phyloP scores from a whole-genome alignment of 2,329 filamentous ascomycete species.

The Aspergillus pseudoviridinutans region DNA sequence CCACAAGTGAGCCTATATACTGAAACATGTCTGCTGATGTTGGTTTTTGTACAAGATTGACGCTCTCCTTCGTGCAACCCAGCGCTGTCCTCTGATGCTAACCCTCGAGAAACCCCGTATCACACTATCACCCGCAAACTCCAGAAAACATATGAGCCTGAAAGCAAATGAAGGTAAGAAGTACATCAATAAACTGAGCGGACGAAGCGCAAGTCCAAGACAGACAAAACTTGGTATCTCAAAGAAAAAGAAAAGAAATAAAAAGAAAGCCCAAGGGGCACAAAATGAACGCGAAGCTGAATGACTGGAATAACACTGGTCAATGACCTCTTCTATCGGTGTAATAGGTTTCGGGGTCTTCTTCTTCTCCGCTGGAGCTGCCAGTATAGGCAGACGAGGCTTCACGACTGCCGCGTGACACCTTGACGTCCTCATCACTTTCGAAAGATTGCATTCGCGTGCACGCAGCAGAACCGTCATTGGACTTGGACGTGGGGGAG shows the following conservation, averaged over 20 bases:
- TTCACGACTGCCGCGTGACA: slow-evolving; percentile 23
- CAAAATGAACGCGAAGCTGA: not conserved
- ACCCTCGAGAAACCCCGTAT: not conserved
- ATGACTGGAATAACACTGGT: not conserved
- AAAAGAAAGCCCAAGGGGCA: not conserved
- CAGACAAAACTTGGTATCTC: not conserved
- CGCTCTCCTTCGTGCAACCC: not conserved
- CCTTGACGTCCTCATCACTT: slow-evolving; percentile 22
- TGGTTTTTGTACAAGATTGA: not conserved
- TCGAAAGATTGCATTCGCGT: slow-evolving; percentile 19
- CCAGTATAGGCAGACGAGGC: slow-evolving; percentile 29
- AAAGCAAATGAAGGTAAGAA: not conserved
- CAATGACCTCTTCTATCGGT: slow-evolving; percentile 20
- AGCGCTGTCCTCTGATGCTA: not conserved
- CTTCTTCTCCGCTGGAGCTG: slow-evolving; percentile 31
- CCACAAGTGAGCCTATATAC: not conserved
- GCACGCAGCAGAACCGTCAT: slow-evolving; percentile 6
- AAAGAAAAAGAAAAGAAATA: not conserved
- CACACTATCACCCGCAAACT: not conserved
- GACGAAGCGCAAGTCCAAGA: slow-evolving; percentile 3
- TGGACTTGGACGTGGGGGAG: slow-evolving; percentile 27
- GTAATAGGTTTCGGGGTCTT: slow-evolving; percentile 27
- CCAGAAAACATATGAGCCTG: not conserved
- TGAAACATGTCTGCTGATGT: not conserved
- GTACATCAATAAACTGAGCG: not conserved